phyloP scores from a whole-genome alignment of 176 grass and related monocot genomes.

The Aegilops tauschii region DNA sequence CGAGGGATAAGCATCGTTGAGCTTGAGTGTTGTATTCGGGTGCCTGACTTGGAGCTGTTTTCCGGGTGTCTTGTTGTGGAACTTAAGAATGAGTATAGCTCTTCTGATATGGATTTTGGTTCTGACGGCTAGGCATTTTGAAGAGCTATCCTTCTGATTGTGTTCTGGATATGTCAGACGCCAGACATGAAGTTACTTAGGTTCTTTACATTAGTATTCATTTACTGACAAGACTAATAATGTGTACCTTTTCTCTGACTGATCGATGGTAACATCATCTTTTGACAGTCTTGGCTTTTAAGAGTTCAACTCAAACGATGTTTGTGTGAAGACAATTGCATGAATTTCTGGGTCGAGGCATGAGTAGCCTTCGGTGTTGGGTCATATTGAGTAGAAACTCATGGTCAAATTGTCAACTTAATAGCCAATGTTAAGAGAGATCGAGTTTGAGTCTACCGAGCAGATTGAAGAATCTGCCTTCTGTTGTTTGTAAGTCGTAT shows the following conservation, averaged over 20 bases:
- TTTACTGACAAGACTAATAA: neutral
- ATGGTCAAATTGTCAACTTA: too few species aligned
- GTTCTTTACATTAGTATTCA: neutral
- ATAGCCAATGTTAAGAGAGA: too few species aligned
- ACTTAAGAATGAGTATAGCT: neutral
- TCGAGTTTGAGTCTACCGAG: too few species aligned
- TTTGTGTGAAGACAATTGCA: neutral
- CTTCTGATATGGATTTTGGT: neutral
- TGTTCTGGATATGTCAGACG: neutral
- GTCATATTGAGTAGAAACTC: too few species aligned
- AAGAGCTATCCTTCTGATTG: neutral
- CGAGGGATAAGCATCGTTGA: constrained; percentile 51
- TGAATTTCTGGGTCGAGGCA: neutral
- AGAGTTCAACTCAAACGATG: neutral
- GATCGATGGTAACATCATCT: neutral
- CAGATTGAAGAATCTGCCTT: too few species aligned
- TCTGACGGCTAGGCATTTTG: neutral
- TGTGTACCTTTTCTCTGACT: neutral
- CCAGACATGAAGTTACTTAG: neutral
- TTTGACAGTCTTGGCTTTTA: neutral
- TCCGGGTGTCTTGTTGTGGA: neutral
- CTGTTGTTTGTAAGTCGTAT: too few species aligned
- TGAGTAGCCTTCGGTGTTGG: neutral
- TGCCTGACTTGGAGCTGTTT: neutral
- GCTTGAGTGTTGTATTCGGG: neutral